Base-by-base conservation (phyloP, 2,329 filamentous ascomycete species). In the Hymenoscyphus infarciens region DNA sequence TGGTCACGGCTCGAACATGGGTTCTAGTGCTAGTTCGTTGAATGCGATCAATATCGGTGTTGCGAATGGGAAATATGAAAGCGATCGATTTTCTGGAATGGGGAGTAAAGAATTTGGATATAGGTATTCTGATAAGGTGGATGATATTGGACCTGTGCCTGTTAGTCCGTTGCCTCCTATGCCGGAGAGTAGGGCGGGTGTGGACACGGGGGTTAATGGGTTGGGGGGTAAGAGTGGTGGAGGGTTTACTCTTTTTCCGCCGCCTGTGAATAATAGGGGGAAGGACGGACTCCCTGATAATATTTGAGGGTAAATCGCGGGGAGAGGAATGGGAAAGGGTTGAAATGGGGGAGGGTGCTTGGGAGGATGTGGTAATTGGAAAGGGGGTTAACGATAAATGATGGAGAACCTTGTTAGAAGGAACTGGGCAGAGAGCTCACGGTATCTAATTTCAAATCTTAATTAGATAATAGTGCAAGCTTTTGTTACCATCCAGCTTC, bases 241-340 rank as follows among this genome's bases (percentile, higher is more conserved):
- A 5, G 54, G 61, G 6, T 63, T 61, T 60, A 63, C 39, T 61
- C 49, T 63, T 7, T 60, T 63, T 35, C 58, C 58, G 16, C 45
- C 45, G 11, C 31, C 58, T 31, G 53, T 31, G 33, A 19, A 45
- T 25, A 25, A 42, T 5, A 56, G 39, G 15, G 11, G 13, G 8
- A 39, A 52, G 3, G n/a, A 59, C 13, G 35, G 13, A 5, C 16
- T 38, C 35, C 13, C 35, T 38, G 13, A 5, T 38, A 38, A 38
- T 13, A 15, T 38, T 15, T 38, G 13, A 38, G 35, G 13, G 35
- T 3, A 16, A 38, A 38, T 38, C 13, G 4, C 3, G 11, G 11
- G 35, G 35, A 5, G 13, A 13, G 33, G 10, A 11, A 7, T 13
- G 4, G 8, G 3, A 13, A 13, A 22, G 38, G 11, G 13, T 39